These are phyloP conservation scores for Lophium mytilinum DNA, from an alignment of 495 filamentous ascomycete genomes.

Conservation along the genomic window DNA sequence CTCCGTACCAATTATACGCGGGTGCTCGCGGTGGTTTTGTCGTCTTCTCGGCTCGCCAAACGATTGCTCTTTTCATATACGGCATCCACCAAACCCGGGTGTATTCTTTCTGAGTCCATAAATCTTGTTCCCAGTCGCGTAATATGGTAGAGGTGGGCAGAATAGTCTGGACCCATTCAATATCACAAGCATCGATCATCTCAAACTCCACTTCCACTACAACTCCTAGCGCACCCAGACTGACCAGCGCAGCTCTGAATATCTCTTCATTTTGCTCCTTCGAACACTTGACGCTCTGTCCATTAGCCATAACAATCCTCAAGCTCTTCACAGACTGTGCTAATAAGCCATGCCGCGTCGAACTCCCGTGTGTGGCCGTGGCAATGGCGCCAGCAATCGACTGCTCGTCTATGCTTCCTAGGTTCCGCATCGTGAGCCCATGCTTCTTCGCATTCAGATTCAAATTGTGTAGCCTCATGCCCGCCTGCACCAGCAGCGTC, in stretches of 20 bases:
- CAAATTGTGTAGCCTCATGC: slow-evolving; percentile 70
- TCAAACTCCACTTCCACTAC: slow-evolving; percentile 81
- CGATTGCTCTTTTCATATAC: slow-evolving; percentile 73
- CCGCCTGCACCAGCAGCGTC: slow-evolving; percentile 69
- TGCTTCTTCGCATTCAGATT: slow-evolving; percentile 57
- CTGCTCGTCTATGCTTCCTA: slow-evolving; percentile 92
- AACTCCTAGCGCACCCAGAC: slow-evolving; percentile 83
- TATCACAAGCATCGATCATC: slow-evolving; percentile 64
- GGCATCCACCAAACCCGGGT: slow-evolving; percentile 97
- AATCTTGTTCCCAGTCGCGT: slow-evolving; percentile 56
- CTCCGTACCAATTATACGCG: slow-evolving; percentile 66
- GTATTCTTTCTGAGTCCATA: slow-evolving; percentile 84
- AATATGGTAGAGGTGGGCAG: slow-evolving; percentile 59
- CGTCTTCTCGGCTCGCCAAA: slow-evolving; percentile 78
- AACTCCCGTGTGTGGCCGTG: slow-evolving; percentile 89
- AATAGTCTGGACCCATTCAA: slow-evolving; percentile 79
- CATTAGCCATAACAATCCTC: slow-evolving; percentile 76
- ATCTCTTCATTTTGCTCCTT: slow-evolving; percentile 60
- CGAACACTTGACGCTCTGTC: slow-evolving; percentile 66
- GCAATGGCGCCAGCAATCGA: slow-evolving; percentile 87
- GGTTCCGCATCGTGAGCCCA: slow-evolving; percentile 74
- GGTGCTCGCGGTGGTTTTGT: slow-evolving; percentile 43
- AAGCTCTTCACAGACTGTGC: slow-evolving; percentile 65
- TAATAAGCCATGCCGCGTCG: slow-evolving; percentile 72
- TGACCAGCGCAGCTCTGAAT: slow-evolving; percentile 81